These are phyloP conservation scores for Crithidia bombi DNA, from an alignment of 208 protist genomes.

Conservation along the genomic window DNA sequence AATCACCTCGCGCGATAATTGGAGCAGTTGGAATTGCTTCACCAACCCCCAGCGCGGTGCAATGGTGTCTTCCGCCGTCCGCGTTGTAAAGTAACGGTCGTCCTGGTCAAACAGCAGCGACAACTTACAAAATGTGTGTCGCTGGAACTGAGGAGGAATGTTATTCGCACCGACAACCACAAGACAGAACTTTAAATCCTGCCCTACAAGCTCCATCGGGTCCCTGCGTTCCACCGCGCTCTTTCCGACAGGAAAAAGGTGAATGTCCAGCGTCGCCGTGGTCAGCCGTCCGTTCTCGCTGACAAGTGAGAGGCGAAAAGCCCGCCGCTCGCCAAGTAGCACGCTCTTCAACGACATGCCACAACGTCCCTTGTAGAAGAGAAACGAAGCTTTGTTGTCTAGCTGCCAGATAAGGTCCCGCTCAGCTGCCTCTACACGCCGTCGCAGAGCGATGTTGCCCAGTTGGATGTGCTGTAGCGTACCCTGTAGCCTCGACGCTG, in stretches of 20 bases:
- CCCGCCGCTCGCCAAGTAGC: conserved; percentile 41
- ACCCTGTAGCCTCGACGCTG: conserved; percentile 36
- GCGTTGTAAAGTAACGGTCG: conserved; percentile 66
- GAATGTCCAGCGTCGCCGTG: conserved; percentile 49
- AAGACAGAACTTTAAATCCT: conserved; percentile 67
- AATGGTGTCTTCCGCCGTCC: conserved; percentile 44
- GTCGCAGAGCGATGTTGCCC: conserved; percentile 63
- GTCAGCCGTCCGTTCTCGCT: conserved; percentile 52
- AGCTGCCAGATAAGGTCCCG: conserved; percentile 40
- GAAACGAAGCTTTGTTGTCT: conserved; percentile 55
- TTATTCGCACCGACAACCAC: conserved; percentile 64
- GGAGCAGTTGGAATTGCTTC: conserved; percentile 69
- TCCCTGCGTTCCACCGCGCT: conserved; percentile 22
- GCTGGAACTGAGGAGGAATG: conserved; percentile 47
- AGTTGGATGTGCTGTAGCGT: conserved; percentile 49
- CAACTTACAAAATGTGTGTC: conserved; percentile 67
- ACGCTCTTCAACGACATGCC: conserved; percentile 56
- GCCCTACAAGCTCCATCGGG: conserved; percentile 43
- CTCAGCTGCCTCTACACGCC: conserved; percentile 55
- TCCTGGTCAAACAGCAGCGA: conserved; percentile 61
- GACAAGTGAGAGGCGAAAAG: conserved; percentile 45
- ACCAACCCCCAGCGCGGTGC: conserved; percentile 62
- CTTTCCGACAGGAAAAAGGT: conserved; percentile 59
- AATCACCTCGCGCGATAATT: conserved; percentile 54
- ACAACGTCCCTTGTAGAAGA: conserved; percentile 73